A percentile compares a stretch with the other conserved stretches of the same genome.
phyloP scores from a whole-genome alignment of 78 protist species.

The Diacronema lutheri region DNA sequence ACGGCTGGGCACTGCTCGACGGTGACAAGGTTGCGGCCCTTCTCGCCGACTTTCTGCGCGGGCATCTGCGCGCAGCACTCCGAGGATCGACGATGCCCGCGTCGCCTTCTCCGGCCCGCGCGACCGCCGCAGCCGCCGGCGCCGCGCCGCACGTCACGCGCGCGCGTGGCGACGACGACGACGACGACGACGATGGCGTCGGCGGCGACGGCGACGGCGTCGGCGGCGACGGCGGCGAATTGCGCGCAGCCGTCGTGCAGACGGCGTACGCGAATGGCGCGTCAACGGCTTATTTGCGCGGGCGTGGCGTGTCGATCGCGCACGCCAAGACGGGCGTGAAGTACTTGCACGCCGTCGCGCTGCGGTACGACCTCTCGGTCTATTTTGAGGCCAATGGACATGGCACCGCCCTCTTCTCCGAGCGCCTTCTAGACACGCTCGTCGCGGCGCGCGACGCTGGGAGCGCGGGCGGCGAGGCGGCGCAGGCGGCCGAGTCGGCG shows the following conservation, averaged over 20 bases:
- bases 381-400: conserved; percentile 89
- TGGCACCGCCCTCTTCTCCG: conserved; percentile 61
- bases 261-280: conserved; percentile 41
- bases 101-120: neutral
- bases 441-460: neutral
- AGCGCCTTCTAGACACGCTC: neutral
- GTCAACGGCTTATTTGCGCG: neutral
- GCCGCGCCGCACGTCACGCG: neutral
- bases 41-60: conserved; percentile 5
- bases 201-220: conserved; percentile 9
- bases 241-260: neutral
- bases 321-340: conserved; percentile 77
- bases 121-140: neutral
- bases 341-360: conserved; percentile 69
- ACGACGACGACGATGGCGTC: neutral
- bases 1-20: conserved; percentile 54
- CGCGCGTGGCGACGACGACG: conserved; percentile 57
- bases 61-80: neutral
- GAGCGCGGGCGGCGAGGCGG: too few relatives aligned
- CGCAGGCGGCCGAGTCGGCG: too few relatives aligned
- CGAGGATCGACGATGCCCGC: too few relatives aligned
- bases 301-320: neutral
- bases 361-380: conserved; percentile 58
- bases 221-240: neutral
- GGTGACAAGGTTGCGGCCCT: conserved; percentile 73